Conservation (phyloP, 2,329 filamentous ascomycete genomes). For the Fusarium algeriense region DNA sequence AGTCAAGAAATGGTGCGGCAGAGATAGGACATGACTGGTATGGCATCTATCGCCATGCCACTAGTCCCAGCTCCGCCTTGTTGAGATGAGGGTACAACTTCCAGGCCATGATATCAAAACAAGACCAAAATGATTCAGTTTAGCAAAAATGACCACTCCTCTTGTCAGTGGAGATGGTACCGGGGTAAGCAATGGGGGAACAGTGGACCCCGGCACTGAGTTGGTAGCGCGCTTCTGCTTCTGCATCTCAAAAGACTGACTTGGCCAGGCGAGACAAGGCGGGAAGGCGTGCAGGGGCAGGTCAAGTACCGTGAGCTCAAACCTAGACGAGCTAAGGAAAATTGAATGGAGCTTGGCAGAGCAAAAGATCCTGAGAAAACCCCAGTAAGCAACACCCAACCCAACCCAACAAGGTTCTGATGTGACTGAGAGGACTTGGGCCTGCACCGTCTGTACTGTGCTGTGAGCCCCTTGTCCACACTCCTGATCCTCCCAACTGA, state of each 20-base stretch:
- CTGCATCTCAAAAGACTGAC: slow-evolving; percentile 22
- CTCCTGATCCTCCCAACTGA: background rate
- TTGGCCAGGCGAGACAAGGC: slow-evolving; percentile 29
- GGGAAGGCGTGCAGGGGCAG: slow-evolving; percentile 38
- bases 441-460: background rate
- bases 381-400: slow-evolving; percentile 12
- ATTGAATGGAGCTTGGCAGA: slow-evolving; percentile 33
- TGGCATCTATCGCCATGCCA: slow-evolving; percentile 18
- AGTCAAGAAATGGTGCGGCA: slow-evolving; percentile 22
- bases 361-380: slow-evolving; percentile 34
- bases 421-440: slow-evolving; percentile 13
- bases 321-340: slow-evolving; percentile 19
- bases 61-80: slow-evolving; percentile 12
- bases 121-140: slow-evolving; percentile 24
- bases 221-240: slow-evolving; percentile 40
- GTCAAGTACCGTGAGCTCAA: slow-evolving; percentile 38
- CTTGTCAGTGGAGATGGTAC: slow-evolving; percentile 24
- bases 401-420: slow-evolving; percentile 24
- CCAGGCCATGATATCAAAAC: slow-evolving; percentile 10
- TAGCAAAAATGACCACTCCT: slow-evolving; percentile 24
- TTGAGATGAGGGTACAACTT: slow-evolving; percentile 16
- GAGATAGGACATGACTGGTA: slow-evolving; percentile 22
- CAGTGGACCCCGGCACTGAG: slow-evolving; percentile 43
- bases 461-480: background rate
- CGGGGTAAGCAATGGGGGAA: slow-evolving; percentile 32